Percentiles rank a stretch among this genome's conserved stretches.
These are phyloP conservation scores for Mortierella sp. DNA, from an alignment of 371 early-diverging fungal species.

Conservation along the genomic window DNA sequence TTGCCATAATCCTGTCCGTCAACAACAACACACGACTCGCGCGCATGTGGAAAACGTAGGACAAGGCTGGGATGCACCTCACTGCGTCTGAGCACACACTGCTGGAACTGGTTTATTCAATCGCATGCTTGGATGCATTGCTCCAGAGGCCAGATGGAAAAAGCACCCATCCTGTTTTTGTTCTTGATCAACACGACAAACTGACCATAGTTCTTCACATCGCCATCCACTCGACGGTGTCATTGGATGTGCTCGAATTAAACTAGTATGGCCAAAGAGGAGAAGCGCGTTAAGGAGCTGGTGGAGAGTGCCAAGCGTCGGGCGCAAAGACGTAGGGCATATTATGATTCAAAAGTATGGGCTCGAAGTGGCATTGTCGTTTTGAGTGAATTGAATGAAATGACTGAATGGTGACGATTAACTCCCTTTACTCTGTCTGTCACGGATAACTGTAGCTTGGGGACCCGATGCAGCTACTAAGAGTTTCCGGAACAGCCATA, in stretches of 20 bases:
- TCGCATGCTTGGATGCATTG: too few species aligned
- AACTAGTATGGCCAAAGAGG: conserved; percentile 44
- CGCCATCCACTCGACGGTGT: too few species aligned
- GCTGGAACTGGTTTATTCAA: too few species aligned
- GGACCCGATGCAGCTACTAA: conserved; percentile 66
- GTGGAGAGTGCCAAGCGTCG: conserved; percentile 47
- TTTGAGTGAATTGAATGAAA: too few species aligned
- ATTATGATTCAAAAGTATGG: conserved; percentile 66
- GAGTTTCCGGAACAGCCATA: conserved; percentile 64
- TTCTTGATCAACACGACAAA: too few species aligned
- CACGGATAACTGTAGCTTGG: conserved; percentile 55
- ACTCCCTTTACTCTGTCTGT: neutral
- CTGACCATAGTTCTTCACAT: too few species aligned
- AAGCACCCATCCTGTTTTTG: too few species aligned
- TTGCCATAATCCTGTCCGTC: neutral
- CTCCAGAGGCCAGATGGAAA: too few species aligned
- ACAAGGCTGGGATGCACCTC: neutral
- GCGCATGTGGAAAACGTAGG: conserved; percentile 35
- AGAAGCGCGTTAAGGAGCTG: conserved; percentile 42
- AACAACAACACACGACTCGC: neutral
- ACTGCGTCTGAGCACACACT: neutral
- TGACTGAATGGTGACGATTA: neutral
- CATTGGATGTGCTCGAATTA: too few species aligned
- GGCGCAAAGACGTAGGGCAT: conserved; percentile 68
- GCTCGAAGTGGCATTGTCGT: too few species aligned